Conservation (phyloP, 768 basidiomycete species). For the Boletus reticulatus region DNA sequence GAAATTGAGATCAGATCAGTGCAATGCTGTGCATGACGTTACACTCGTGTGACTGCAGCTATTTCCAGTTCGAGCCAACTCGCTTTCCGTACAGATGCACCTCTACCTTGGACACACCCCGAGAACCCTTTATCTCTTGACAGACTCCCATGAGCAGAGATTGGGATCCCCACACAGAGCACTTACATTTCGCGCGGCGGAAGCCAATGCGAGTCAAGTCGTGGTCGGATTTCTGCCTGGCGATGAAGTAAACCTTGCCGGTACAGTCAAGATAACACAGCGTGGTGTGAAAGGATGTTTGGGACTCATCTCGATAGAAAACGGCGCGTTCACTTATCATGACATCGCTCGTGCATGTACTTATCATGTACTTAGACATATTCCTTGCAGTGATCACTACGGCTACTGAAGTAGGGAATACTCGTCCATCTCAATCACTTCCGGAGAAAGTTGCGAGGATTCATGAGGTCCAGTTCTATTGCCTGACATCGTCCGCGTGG, state of each 20-base stretch:
- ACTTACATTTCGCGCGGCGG: constrained; percentile 70
- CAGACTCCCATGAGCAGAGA: constrained; percentile 63
- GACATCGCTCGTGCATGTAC: not conserved
- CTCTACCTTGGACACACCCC: constrained; percentile 69
- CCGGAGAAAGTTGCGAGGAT: constrained; percentile 79
- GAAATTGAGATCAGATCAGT: too few relatives aligned
- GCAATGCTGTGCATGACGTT: too few relatives aligned
- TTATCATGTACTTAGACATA: constrained; percentile 50
- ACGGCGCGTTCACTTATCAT: constrained; percentile 44
- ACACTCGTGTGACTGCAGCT: not conserved
- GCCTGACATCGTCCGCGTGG: constrained; percentile 80
- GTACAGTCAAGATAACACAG: constrained; percentile 64
- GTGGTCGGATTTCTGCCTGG: constrained; percentile 85
- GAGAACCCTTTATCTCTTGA: constrained; percentile 70
- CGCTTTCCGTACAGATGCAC: constrained; percentile 49
- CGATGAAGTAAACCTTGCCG: constrained; percentile 65
- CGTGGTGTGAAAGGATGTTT: constrained; percentile 80
- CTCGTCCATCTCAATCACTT: constrained; percentile 52
- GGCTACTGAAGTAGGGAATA: constrained; percentile 73
- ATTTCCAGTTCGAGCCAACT: not conserved
- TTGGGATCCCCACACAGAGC: constrained; percentile 58
- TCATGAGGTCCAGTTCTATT: constrained; percentile 87
- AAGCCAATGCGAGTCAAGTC: constrained; percentile 53
- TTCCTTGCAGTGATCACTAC: constrained; percentile 83
- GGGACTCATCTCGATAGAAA: constrained; percentile 73